A percentile compares a stretch with the other conserved stretches of the same genome.
phyloP scores from a whole-genome alignment of 169 alveolate species.

The Blepharisma undulans region DNA sequence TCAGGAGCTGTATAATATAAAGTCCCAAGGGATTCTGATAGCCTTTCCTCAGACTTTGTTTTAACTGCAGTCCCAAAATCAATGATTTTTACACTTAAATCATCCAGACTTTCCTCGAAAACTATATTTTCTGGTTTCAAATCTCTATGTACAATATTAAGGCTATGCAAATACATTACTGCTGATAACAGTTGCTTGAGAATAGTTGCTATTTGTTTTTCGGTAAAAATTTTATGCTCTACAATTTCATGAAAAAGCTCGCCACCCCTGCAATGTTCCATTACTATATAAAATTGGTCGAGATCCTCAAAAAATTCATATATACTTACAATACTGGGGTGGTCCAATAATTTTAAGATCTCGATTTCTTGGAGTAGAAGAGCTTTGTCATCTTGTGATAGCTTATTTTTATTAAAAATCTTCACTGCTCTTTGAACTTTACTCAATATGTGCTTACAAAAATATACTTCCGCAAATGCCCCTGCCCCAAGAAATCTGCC shows the following conservation, averaged over 20 bases:
- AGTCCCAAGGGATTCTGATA: slow-evolving; percentile 59
- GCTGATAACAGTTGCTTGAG: slow-evolving; percentile 80
- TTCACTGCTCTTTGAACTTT: not conserved
- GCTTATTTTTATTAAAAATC: not conserved
- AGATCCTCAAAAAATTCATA: slow-evolving; percentile 76
- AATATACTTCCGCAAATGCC: slow-evolving; percentile 20
- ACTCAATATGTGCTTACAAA: not conserved
- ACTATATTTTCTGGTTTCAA: slow-evolving; percentile 83
- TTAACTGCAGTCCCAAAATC: slow-evolving; percentile 85
- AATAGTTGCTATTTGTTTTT: slow-evolving; percentile 76
- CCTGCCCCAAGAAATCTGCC: slow-evolving; percentile 22
- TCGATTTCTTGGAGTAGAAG: slow-evolving; percentile 11
- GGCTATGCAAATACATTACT: slow-evolving; percentile 80
- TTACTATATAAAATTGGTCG: slow-evolving; percentile 70
- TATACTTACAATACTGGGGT: slow-evolving; percentile 35
- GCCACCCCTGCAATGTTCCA: slow-evolving; percentile 82
- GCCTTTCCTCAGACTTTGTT: slow-evolving; percentile 68
- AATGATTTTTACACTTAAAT: slow-evolving; percentile 67
- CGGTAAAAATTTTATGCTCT: slow-evolving; percentile 60
- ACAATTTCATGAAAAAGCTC: slow-evolving; percentile 78
- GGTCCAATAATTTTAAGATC: slow-evolving; percentile 25
- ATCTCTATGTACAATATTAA: slow-evolving; percentile 86
- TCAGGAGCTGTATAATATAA: slow-evolving; percentile 51
- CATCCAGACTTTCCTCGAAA: slow-evolving; percentile 57
- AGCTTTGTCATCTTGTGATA: not conserved